Evolutionary conservation across 495 filamentous ascomycete species (phyloP).

Genomic region (Neurospora sp.): DNA sequence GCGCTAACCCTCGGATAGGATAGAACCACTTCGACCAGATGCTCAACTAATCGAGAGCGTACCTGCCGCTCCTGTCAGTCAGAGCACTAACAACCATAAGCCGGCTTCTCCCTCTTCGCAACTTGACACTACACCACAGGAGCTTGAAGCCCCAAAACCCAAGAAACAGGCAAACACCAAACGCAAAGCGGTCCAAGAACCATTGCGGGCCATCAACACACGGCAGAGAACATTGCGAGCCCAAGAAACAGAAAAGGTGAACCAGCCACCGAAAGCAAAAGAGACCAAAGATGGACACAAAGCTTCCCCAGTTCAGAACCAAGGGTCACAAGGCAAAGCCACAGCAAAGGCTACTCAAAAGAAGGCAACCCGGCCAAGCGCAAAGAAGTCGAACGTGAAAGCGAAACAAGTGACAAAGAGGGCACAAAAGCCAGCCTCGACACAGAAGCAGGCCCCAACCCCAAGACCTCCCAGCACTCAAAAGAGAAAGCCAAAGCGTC

Average conservation of each 20-base stretch:
- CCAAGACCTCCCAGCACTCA: background rate
- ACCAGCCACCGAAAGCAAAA: background rate
- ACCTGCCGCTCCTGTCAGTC: background rate
- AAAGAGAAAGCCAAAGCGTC: conserved; percentile 13
- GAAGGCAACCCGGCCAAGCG: background rate
- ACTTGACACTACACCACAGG: background rate
- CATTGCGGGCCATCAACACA: background rate
- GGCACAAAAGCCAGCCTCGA: background rate
- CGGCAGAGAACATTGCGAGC: background rate
- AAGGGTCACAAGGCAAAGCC: background rate
- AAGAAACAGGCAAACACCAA: background rate
- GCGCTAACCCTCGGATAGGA: background rate
- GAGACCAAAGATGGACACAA: background rate
- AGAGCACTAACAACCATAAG: background rate
- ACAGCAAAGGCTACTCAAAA: background rate
- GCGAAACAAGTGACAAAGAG: background rate
- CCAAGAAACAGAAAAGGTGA: background rate
- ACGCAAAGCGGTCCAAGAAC: background rate
- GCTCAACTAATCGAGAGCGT: background rate
- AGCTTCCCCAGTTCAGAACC: background rate
- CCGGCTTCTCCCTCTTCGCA: background rate
- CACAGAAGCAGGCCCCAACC: background rate
- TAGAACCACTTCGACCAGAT: background rate
- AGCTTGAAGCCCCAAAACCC: background rate
- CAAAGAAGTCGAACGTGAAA: background rate